Evolutionary conservation across 164 flowering plant species (phyloP).

Genomic region (Nelumbo lutea): DNA sequence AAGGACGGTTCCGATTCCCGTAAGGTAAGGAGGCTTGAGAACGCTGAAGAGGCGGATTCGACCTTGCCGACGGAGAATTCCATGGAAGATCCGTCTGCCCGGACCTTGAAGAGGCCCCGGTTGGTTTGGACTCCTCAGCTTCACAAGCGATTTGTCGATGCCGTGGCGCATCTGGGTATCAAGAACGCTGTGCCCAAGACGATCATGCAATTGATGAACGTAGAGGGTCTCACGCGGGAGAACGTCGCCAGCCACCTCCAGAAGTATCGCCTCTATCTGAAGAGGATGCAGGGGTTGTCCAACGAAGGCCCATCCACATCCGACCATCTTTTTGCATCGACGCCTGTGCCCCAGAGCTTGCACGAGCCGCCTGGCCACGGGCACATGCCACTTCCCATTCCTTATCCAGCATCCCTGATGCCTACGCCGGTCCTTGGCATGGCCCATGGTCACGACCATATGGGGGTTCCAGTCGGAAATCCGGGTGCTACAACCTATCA

Average conservation of each 20-base stretch:
- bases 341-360: slow-evolving; percentile 54
- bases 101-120: slow-evolving; percentile 57
- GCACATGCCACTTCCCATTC: slow-evolving; percentile 39
- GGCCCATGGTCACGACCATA: slow-evolving; percentile 33
- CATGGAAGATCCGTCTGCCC: slow-evolving; percentile 35
- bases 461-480: slow-evolving; percentile 28
- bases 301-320: slow-evolving; percentile 48
- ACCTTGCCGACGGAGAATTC: slow-evolving; percentile 28
- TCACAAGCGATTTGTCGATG: slow-evolving; percentile 93
- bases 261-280: slow-evolving; percentile 82
- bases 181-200: slow-evolving; percentile 94
- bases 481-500: slow-evolving; percentile 17
- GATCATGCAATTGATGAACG: slow-evolving; percentile 97
- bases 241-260: slow-evolving; percentile 96
- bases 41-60: slow-evolving; percentile 49
- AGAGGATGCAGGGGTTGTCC: slow-evolving; percentile 77
- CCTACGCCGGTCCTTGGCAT: slow-evolving; percentile 33
- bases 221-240: slow-evolving; percentile 88
- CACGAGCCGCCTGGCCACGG: slow-evolving; percentile 27
- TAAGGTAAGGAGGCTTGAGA: slow-evolving; percentile 36
- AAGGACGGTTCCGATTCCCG: slow-evolving; percentile 28
- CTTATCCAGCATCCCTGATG: slow-evolving; percentile 25
- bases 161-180: slow-evolving; percentile 79
- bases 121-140: slow-evolving; percentile 97
- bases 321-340: slow-evolving; percentile 56